Base-by-base conservation (phyloP, 2,329 filamentous ascomycete genomes). In the Metarhizium anisopliae region DNA sequence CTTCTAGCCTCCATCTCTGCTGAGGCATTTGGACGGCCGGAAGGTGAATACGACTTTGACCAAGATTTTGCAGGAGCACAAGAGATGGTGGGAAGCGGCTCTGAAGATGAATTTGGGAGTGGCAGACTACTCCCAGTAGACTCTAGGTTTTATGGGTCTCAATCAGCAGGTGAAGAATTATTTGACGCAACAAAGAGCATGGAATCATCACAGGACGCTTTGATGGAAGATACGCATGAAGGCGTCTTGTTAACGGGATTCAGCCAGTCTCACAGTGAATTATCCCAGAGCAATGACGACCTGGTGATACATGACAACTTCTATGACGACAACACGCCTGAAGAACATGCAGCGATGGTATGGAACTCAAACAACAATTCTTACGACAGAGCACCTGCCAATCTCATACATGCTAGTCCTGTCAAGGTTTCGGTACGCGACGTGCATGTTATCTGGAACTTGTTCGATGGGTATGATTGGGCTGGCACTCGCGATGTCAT, bases 391-490 rank as follows among this genome's bases (percentile, higher is more conserved):
- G 79, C 82, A 1, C 85, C 87, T 47, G 77, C 82, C 52, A 69
- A 74, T 10, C 83, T 86, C 59, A 75, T 85, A 8, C 77, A 78
- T 43, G 78, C 77, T 54, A 89, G 86, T 59, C 90, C 93, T 6
- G 72, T 99, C 14, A 85, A 84, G 60, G 77, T 96, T 2, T 84
- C 84, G 5, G 80, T 97, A 16, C 85, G 89, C 30, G 90, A 96
- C 66, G 86, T 96, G 6, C 90, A 97, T 67, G 76, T 96, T 53
- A 96, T 97, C 58, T 99, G 94, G 94, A 95, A 99, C 66, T 76
- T 99, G 1, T 96, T 94, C 69, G 94, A 99, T 74, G 94, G 94
- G 1, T 99, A 96, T 67, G 95, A 99, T 70, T 99, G 95, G 95
- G 82, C 86, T 62, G 81, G 83, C 47, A 99, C 95, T 0, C 82